Base-by-base conservation (phyloP, 805 yeast species). In the Jamesozyma spencerorum region DNA sequence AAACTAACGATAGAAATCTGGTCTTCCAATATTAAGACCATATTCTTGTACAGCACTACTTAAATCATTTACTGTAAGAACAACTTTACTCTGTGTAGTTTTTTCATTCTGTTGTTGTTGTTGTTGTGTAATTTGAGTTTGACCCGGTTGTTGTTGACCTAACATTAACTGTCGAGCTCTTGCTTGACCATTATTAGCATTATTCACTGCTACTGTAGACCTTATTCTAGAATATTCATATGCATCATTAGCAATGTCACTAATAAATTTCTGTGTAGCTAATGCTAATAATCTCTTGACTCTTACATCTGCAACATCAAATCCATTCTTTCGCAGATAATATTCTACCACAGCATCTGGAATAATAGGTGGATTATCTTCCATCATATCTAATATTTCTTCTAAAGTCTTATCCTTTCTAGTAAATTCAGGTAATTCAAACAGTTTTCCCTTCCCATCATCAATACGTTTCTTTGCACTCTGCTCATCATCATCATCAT, bases 341-440 rank as follows among this genome's bases (percentile, higher is more conserved):
- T 87, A 92, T 56, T 90, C 97, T 0, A 95, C 84, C 10, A 92
- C 97, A 0, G 94, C 88, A 58, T 92, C 97, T 0, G 98, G 98
- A 31, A 92, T 92, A 27, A 90, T 81, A 2, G 98, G 98, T 3
- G 95, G 85, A 58, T 81, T 86, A 44, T 87, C 96, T 48, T 86
- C 95, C 90, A 92, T 81, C 70, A 87, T 69, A 27, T 81, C 82
- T 22, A 92, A 68, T 28, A 92, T 79, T 51, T 92, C 97, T 50
- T 81, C 77, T 39, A 92, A 65, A 0, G 92, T 79, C 53, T 83
- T 84, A 55, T 86, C 95, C 50, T 82, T 81, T 49, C 86, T 70
- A 1, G 86, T 74, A 37, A 81, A 67, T 41, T 79, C 85, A 0
- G 87, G 85, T 5, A 80, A 58, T 31, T 71, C 80, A 29, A 75